phyloP scores from a whole-genome alignment of 805 yeast genomes.

The Hanseniaspora meyeri region DNA sequence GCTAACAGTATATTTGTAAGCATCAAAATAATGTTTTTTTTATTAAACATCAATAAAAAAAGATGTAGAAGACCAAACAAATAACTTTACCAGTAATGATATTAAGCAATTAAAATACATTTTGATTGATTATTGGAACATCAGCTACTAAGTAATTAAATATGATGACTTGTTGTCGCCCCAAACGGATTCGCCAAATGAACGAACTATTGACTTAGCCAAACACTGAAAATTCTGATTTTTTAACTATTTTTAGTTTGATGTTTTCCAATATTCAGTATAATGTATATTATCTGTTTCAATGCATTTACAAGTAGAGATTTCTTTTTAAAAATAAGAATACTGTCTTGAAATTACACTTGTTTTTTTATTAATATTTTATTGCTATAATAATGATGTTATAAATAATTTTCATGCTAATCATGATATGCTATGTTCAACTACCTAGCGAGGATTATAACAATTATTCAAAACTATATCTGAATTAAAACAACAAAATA shows the following conservation, averaged over 20 bases:
- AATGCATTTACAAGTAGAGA: constrained; percentile 3
- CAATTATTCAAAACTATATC: constrained; percentile 10
- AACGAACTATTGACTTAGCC: constrained; percentile 25
- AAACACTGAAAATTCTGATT: constrained; percentile 32
- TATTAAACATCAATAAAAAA: too few species aligned
- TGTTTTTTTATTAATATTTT: constrained; percentile 12
- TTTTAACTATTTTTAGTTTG: neutral
- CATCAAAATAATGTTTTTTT: too few species aligned
- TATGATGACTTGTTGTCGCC: constrained; percentile 33
- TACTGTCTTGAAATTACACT: neutral
- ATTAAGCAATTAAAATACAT: constrained; percentile 1
- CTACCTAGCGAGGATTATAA: constrained; percentile 15
- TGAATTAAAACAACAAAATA: neutral
- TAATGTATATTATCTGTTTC: neutral
- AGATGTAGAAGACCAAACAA: too few species aligned
- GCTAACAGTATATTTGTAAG: too few species aligned
- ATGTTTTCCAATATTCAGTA: constrained; percentile 1
- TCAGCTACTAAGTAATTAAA: neutral
- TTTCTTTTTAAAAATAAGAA: neutral
- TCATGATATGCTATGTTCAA: constrained; percentile 22
- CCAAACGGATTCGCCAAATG: constrained; percentile 29
- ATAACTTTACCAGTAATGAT: neutral
- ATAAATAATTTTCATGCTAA: constrained; percentile 27
- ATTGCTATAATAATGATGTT: constrained; percentile 11
- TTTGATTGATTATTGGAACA: neutral